These are phyloP conservation scores for Nakazawaea molendinolei DNA, from an alignment of 805 yeast species.

Conservation along the genomic window DNA sequence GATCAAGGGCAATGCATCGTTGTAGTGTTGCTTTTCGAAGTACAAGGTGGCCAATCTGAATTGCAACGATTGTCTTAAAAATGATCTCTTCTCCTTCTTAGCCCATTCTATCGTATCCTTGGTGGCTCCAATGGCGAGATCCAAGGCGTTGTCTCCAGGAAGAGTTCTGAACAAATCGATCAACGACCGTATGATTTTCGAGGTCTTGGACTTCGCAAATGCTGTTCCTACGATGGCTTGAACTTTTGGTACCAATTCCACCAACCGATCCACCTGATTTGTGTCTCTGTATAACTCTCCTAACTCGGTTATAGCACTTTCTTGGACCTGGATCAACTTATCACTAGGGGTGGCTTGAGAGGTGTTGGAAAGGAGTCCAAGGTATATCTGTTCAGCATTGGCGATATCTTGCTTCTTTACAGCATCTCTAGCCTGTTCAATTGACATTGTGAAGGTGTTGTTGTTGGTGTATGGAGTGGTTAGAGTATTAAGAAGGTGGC, in stretches of 20 bases:
- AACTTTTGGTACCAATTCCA: conserved; percentile 57
- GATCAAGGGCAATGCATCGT: conserved; percentile 67
- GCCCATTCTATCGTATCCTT: conserved; percentile 87
- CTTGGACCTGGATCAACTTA: conserved; percentile 46
- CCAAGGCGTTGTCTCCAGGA: conserved; percentile 39
- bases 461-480: neutral
- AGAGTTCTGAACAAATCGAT: conserved; percentile 70
- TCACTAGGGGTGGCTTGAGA: conserved; percentile 21
- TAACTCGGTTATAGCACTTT: conserved; percentile 65
- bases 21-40: conserved; percentile 55
- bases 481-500: conserved; percentile 7
- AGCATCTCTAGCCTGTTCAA: conserved; percentile 59
- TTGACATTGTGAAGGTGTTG: conserved; percentile 22
- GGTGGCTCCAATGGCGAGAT: conserved; percentile 66
- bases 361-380: conserved; percentile 33
- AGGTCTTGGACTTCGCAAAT: conserved; percentile 90
- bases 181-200: conserved; percentile 77
- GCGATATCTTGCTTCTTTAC: conserved; percentile 39
- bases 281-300: conserved; percentile 61
- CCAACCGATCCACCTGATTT: conserved; percentile 43
- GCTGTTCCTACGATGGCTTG: conserved; percentile 58
- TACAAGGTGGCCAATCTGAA: conserved; percentile 74
- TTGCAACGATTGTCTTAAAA: conserved; percentile 82
- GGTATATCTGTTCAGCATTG: conserved; percentile 57
- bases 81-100: conserved; percentile 70